Conservation (phyloP, 805 yeast species). For the Pichia rugopelliculosa region DNA sequence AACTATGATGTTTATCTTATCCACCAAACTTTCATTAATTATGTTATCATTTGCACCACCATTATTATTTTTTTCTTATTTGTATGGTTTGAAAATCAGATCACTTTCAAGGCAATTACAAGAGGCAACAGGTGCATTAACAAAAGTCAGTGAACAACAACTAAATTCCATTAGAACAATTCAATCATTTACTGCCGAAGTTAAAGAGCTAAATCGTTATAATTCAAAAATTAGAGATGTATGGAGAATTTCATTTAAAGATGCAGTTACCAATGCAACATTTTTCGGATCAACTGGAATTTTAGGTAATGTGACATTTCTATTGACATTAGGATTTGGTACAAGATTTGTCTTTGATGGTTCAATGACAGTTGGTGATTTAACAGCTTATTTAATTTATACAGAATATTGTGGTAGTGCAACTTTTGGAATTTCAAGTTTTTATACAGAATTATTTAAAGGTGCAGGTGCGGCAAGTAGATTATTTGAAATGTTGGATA, state of each 20-base stretch:
- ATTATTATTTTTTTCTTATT: slow-evolving; percentile 66
- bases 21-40: slow-evolving; percentile 69
- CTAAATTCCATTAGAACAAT: slow-evolving; percentile 79
- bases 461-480: slow-evolving; percentile 96
- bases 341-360: slow-evolving; percentile 72
- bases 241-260: slow-evolving; percentile 66
- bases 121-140: slow-evolving; percentile 76
- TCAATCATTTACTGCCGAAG: slow-evolving; percentile 86
- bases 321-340: slow-evolving; percentile 73
- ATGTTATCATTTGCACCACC: slow-evolving; percentile 83
- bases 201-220: slow-evolving; percentile 66
- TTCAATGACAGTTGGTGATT: slow-evolving; percentile 74
- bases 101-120: slow-evolving; percentile 70
- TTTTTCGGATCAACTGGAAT: slow-evolving; percentile 78
- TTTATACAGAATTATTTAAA: slow-evolving; percentile 91
- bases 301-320: slow-evolving; percentile 71
- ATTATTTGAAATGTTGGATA: slow-evolving; percentile 78
- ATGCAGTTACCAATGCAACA: slow-evolving; percentile 72
- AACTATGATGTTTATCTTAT: slow-evolving; percentile 84
- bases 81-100: slow-evolving; percentile 78
- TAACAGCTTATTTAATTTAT: slow-evolving; percentile 90
- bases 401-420: slow-evolving; percentile 92
- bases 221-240: slow-evolving; percentile 63
- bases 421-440: slow-evolving; percentile 82
- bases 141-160: slow-evolving; percentile 90